These are phyloP conservation scores for Lecanoromycetidae sp. DNA, from an alignment of 2,329 filamentous ascomycete species.

Conservation along the genomic window DNA sequence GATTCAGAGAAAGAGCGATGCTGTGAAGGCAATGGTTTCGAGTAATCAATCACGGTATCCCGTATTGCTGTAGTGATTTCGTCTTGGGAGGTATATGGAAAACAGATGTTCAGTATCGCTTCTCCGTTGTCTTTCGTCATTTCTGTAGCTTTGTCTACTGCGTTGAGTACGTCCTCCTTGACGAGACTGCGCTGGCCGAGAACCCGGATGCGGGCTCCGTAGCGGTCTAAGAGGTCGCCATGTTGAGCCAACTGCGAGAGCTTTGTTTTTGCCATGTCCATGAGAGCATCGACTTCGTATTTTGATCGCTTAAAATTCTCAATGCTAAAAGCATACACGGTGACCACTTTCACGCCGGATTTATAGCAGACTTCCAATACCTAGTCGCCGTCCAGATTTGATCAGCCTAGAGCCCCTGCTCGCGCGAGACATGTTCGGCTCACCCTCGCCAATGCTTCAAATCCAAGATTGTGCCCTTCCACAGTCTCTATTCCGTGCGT, in stretches of 20 bases:
- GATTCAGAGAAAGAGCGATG: constrained; percentile 69
- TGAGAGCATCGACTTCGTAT: constrained; percentile 90
- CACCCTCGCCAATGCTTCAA: constrained; percentile 83
- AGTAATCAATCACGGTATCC: constrained; percentile 76
- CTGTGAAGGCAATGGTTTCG: constrained; percentile 50
- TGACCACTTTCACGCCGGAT: constrained; percentile 89
- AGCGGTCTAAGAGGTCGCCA: constrained; percentile 82
- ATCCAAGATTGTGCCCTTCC: constrained; percentile 89
- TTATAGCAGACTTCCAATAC: constrained; percentile 98
- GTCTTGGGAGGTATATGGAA: constrained; percentile 90
- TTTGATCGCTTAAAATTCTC: constrained; percentile 97
- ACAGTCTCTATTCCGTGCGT: constrained; percentile 89
- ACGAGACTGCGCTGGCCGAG: constrained; percentile 75
- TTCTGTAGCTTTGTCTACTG: constrained; percentile 73
- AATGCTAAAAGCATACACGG: constrained; percentile 96
- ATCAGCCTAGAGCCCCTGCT: constrained; percentile 9
- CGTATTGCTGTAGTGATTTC: constrained; percentile 88
- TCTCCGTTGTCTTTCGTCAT: constrained; percentile 79
- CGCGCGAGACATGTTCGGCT: constrained; percentile 22
- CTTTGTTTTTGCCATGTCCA: constrained; percentile 96
- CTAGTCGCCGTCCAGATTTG: too few species aligned
- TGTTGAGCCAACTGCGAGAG: constrained; percentile 84
- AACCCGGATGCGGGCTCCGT: constrained; percentile 76
- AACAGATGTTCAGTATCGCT: constrained; percentile 81
- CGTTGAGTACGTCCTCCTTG: constrained; percentile 74